Percentiles rank a stretch among this genome's conserved stretches.
These are phyloP conservation scores for Infundibulicybe gibba DNA, from an alignment of 768 basidiomycete species.

Conservation along the genomic window DNA sequence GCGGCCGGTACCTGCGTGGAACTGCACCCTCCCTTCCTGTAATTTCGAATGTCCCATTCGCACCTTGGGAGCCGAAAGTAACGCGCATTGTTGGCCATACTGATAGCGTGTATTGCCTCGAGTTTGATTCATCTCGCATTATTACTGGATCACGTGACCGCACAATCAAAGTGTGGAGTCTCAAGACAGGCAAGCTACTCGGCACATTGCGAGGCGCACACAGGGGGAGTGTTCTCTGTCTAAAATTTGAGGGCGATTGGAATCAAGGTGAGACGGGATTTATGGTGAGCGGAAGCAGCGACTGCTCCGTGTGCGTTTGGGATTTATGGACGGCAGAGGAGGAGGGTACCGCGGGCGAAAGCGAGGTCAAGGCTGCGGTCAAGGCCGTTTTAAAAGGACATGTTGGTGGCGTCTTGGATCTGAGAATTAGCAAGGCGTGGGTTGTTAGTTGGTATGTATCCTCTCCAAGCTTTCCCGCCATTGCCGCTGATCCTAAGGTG, in stretches of 20 bases:
- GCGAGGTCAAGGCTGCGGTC: slow-evolving; percentile 51
- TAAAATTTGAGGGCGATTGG: slow-evolving; percentile 79
- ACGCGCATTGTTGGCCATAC: slow-evolving; percentile 56
- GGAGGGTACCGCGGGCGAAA: slow-evolving; percentile 19
- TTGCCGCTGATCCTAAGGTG: slow-evolving; percentile 5
- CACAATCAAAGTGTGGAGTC: slow-evolving; percentile 83
- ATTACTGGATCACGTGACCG: slow-evolving; percentile 84
- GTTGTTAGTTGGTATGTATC: slow-evolving; percentile 79
- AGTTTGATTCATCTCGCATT: slow-evolving; percentile 66
- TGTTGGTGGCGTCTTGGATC: slow-evolving; percentile 78
- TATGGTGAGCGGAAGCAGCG: slow-evolving; percentile 90
- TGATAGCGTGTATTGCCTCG: slow-evolving; percentile 88
- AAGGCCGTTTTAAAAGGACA: slow-evolving; percentile 68
- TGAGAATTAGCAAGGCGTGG: slow-evolving; percentile 80
- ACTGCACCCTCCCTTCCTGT: background rate
- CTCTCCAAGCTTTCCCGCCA: background rate
- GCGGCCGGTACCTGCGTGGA: no score
- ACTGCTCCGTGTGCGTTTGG: slow-evolving; percentile 83
- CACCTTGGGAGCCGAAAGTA: slow-evolving; percentile 44
- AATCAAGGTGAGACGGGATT: slow-evolving; percentile 45
- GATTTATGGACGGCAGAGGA: slow-evolving; percentile 45
- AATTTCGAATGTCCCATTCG: background rate
- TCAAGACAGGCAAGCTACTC: slow-evolving; percentile 60
- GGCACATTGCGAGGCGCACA: slow-evolving; percentile 54
- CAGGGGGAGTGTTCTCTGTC: slow-evolving; percentile 75